These are phyloP conservation scores for Lonicera japonica DNA, from an alignment of 129 eudicot species.

Conservation along the genomic window DNA sequence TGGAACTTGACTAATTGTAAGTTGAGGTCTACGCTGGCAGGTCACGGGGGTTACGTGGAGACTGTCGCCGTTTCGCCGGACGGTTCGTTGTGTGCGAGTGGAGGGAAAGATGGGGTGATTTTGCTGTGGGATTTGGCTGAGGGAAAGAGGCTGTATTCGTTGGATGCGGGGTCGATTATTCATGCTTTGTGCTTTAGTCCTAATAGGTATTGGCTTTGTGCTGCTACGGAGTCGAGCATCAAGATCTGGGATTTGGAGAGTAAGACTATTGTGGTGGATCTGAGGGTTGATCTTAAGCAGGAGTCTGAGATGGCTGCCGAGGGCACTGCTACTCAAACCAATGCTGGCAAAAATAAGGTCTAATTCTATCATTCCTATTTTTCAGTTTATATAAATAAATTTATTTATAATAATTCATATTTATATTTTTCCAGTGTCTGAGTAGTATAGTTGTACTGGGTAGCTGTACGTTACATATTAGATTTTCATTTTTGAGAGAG, in stretches of 20 bases:
- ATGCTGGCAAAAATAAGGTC: conserved; percentile 60
- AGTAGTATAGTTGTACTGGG: no score
- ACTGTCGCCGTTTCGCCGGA: conserved; percentile 70
- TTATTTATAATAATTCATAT: no score
- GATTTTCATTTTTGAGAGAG: no score
- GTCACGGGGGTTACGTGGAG: conserved; percentile 49
- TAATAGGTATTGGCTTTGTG: conserved; percentile 79
- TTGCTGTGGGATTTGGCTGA: conserved; percentile 78
- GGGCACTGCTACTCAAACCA: conserved; percentile 40
- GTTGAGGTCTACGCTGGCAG: conserved; percentile 47
- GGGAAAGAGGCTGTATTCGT: conserved; percentile 51
- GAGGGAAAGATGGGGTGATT: conserved; percentile 68
- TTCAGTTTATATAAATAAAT: not conserved
- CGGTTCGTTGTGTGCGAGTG: conserved; percentile 72
- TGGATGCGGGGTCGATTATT: conserved; percentile 54
- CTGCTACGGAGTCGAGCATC: conserved; percentile 63
- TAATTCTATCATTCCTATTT: not conserved
- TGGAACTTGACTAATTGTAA: conserved; percentile 73
- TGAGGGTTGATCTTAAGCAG: conserved; percentile 65
- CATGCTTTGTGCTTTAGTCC: conserved; percentile 70
- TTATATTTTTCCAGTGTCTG: no score
- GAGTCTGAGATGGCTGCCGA: conserved; percentile 65
- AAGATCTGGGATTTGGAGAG: conserved; percentile 89
- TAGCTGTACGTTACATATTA: no score
- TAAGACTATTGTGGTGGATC: conserved; percentile 49